Evolutionary conservation across 257 asterid genomes (phyloP), one percentile per base, ranked within the genome.

Genomic region (Scutellaria galericulata): DNA sequence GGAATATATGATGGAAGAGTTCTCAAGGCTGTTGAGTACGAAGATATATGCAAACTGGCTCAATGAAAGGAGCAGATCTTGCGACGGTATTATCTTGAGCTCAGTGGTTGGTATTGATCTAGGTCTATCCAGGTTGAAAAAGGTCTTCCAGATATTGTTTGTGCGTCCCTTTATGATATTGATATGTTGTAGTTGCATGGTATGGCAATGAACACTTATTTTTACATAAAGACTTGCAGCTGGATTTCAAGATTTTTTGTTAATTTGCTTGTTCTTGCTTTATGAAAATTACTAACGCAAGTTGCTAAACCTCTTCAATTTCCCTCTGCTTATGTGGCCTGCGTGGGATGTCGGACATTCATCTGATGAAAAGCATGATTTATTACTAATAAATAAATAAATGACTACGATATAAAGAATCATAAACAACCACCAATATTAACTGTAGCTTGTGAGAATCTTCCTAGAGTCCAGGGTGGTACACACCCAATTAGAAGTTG

Each of bases 1-100:
- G 99, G 99, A 39, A 66, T 91, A 48, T 91, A 94, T 79, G 96
- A 88, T 24, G 97, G 99, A 6, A 85, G 95, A 82, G 84, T 88
- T 74, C 86, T 94, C 52, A 85, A 87, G 80, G 95, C 93, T 15
- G 86, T 91, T 71, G 99, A 88, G 68, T 94, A 94, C 42, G 96
- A 94, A 85, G 97, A 91, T 74, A 82, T 94, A 61, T 86, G 97
- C 86, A 94, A 91, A 79, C 45, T 89, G 77, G 93, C 77, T 4
- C 75, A 74, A 56, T 84, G 83, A 86, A 47, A 42, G 2, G 15
- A 18, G n/a, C 59, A 48, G 47, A 60, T 71, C 35, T 0, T 64
- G 55, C 27, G 71, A 61, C 31, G 4, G 48, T 66, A 27, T 48
- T 57, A 51, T 45, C 51, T 58, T 18, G 20, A 50, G 69, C 84